A percentile compares a stretch with the other conserved stretches of the same genome.
These are phyloP conservation scores for Aspergillus sp. DNA, from an alignment of 2,329 filamentous ascomycete species.

Conservation along the genomic window DNA sequence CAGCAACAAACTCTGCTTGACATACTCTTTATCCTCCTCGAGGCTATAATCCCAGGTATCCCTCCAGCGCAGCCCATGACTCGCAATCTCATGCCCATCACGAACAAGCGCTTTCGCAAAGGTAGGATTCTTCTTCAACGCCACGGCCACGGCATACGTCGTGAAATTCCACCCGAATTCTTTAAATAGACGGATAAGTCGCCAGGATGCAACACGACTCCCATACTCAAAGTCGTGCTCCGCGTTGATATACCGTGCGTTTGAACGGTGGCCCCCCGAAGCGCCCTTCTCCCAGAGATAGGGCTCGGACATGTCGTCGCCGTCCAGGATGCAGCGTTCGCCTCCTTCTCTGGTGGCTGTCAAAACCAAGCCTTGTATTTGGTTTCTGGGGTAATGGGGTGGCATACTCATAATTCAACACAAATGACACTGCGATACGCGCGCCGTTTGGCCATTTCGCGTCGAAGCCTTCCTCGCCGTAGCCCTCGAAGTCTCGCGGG, in stretches of 20 bases:
- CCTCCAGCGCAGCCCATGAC: slow-evolving; percentile 54
- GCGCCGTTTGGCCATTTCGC: slow-evolving; percentile 10
- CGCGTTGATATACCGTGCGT: slow-evolving; percentile 6
- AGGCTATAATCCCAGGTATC: slow-evolving; percentile 49
- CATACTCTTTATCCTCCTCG: slow-evolving; percentile 50
- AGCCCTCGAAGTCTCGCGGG: slow-evolving; percentile 8
- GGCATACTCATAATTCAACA: slow-evolving; percentile 6
- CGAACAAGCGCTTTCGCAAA: slow-evolving; percentile 50
- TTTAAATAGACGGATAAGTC: slow-evolving; percentile 33
- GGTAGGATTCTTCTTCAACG: slow-evolving; percentile 50
- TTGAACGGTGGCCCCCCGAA: slow-evolving; percentile 10
- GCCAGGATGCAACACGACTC: slow-evolving; percentile 8
- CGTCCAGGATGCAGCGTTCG: slow-evolving; percentile 31
- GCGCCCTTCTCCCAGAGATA: slow-evolving; percentile 39
- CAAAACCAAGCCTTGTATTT: background rate
- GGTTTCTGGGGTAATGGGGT: background rate
- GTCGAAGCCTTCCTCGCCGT: slow-evolving; percentile 12
- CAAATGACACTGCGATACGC: slow-evolving; percentile 8
- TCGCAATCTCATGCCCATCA: slow-evolving; percentile 52
- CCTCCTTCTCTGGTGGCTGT: slow-evolving; percentile 2
- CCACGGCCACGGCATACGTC: slow-evolving; percentile 48
- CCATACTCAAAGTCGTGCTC: slow-evolving; percentile 11
- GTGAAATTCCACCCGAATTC: slow-evolving; percentile 54
- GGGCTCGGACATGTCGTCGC: slow-evolving; percentile 25
- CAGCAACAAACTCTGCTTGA: slow-evolving; percentile 44